Evolutionary conservation across 2,329 filamentous ascomycete genomes (phyloP).

Genomic region (Fusarium irregulare): DNA sequence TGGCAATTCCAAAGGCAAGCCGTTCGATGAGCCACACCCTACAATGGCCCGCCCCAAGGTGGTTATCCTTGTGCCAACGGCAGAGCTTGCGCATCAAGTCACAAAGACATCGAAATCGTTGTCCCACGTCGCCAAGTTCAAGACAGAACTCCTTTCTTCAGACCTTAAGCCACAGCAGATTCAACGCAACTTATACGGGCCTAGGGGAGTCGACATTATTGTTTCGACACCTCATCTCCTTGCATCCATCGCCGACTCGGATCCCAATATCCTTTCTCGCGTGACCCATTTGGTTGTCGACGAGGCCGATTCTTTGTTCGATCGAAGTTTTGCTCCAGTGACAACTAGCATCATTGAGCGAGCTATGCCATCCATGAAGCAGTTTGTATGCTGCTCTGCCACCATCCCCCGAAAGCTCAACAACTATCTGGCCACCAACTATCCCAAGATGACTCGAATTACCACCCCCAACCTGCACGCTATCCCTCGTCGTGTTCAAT

Average conservation of each 20-base stretch:
- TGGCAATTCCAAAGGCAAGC: slow-evolving; percentile 67
- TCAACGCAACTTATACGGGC: slow-evolving; percentile 83
- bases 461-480: slow-evolving; percentile 97
- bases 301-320: slow-evolving; percentile 95
- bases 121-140: slow-evolving; percentile 88
- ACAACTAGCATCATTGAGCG: slow-evolving; percentile 87
- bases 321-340: slow-evolving; percentile 88
- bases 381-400: slow-evolving; percentile 92
- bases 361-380: slow-evolving; percentile 81
- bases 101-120: slow-evolving; percentile 82
- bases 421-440: slow-evolving; percentile 81
- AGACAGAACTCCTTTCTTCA: slow-evolving; percentile 83
- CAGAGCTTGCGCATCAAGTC: slow-evolving; percentile 92
- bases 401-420: slow-evolving; percentile 94
- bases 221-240: slow-evolving; percentile 91
- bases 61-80: slow-evolving; percentile 89
- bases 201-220: slow-evolving; percentile 84
- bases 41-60: slow-evolving; percentile 83
- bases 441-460: slow-evolving; percentile 84
- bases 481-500: slow-evolving; percentile 92
- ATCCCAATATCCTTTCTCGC: slow-evolving; percentile 92
- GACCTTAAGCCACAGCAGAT: slow-evolving; percentile 82
- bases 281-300: slow-evolving; percentile 91
- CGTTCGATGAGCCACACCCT: slow-evolving; percentile 75
- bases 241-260: slow-evolving; percentile 85